A percentile compares a stretch with the other conserved stretches of the same genome.
phyloP scores from a whole-genome alignment of 2,329 filamentous ascomycete genomes.

The Didymosphaeria variabile region DNA sequence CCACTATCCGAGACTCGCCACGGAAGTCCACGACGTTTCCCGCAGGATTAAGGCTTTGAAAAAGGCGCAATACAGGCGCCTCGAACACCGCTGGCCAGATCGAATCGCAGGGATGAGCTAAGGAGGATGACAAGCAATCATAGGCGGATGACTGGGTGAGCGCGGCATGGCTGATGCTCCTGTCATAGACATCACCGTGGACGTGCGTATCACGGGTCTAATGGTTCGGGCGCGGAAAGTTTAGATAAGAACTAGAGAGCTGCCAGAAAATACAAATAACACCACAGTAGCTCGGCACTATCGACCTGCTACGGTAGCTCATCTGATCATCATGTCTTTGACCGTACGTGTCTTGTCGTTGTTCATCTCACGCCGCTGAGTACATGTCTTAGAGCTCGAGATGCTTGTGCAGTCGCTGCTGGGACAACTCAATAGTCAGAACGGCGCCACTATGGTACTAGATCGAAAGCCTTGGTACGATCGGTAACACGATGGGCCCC shows the following conservation, averaged over 20 bases:
- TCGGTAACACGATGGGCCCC: neutral
- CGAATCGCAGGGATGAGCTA: constrained; percentile 1
- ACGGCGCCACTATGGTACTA: neutral
- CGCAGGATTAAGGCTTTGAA: constrained; percentile 14
- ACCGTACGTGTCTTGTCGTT: constrained; percentile 1
- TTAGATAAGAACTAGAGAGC: constrained; percentile 24
- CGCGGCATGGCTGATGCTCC: constrained; percentile 11
- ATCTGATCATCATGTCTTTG: constrained; percentile 2
- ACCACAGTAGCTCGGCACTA: neutral
- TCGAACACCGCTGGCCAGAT: constrained; percentile 4
- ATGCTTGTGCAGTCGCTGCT: constrained; percentile 6
- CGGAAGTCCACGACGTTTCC: constrained; percentile 10
- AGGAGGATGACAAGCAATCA: constrained; percentile 1
- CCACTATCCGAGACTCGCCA: constrained; percentile 12
- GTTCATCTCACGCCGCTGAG: constrained; percentile 1
- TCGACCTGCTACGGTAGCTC: neutral
- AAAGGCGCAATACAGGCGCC: constrained; percentile 16
- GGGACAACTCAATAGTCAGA: neutral
- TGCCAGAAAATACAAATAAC: constrained; percentile 22
- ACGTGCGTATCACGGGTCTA: neutral
- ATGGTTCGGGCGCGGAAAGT: constrained; percentile 7
- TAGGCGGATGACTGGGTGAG: constrained; percentile 15
- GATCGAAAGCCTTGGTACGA: neutral
- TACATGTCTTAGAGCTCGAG: constrained; percentile 13
- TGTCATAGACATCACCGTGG: neutral